Percentiles rank a stretch among this genome's conserved stretches.
Conservation (phyloP, 2,329 filamentous ascomycete species). For the Coniella vitis region DNA sequence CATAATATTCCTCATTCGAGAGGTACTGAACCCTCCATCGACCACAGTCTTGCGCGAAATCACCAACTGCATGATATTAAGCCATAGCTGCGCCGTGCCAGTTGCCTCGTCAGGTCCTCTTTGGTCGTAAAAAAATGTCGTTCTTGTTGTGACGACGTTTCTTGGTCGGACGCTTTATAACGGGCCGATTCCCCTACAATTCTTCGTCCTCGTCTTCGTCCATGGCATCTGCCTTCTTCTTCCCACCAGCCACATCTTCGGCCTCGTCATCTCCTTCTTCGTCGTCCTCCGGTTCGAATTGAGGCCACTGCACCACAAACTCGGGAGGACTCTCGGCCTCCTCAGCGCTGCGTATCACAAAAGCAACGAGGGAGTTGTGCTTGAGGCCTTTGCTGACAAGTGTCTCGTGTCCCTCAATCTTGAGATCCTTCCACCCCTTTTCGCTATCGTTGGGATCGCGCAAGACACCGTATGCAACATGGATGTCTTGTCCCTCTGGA, state of each 20-base stretch:
- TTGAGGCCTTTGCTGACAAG: conserved; percentile 36
- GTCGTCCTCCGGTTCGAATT: conserved; percentile 17
- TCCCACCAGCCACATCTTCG: not conserved
- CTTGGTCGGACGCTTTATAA: not conserved
- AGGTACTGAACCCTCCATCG: no score
- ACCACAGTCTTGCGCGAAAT: not conserved
- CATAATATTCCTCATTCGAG: no score
- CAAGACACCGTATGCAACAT: conserved; percentile 40
- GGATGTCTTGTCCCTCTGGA: conserved; percentile 31
- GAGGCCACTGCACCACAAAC: conserved; percentile 41
- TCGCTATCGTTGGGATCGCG: conserved; percentile 37
- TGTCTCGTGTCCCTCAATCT: conserved; percentile 31
- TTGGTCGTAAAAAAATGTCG: no score
- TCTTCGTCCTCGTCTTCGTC: conserved; percentile 2
- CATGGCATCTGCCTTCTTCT: conserved; percentile 7
- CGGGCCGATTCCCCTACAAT: conserved; percentile 1
- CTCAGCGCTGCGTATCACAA: conserved; percentile 35
- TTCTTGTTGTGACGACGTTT: no score
- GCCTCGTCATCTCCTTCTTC: conserved; percentile 6
- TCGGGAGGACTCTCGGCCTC: conserved; percentile 30
- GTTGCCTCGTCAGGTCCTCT: no score
- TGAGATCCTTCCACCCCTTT: conserved; percentile 44
- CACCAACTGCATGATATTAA: no score
- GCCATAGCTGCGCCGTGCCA: no score
- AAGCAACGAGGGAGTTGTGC: conserved; percentile 43